These are phyloP conservation scores for Leccinum disarticulatum DNA, from an alignment of 768 basidiomycete genomes.

Conservation along the genomic window DNA sequence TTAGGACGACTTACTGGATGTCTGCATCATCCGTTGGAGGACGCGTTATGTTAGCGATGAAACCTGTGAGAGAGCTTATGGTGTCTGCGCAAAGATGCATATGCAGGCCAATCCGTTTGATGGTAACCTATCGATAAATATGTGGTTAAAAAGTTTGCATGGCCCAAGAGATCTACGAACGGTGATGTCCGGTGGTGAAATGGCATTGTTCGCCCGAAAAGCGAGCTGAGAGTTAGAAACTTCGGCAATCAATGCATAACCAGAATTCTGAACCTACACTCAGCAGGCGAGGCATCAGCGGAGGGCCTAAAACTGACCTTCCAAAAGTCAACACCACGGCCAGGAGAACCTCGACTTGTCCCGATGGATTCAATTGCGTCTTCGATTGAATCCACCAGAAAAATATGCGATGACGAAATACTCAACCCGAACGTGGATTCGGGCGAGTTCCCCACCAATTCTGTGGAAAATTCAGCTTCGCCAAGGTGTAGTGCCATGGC, in stretches of 20 bases:
- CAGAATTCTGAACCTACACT: conserved; percentile 43
- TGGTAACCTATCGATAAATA: conserved; percentile 43
- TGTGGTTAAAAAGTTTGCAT: conserved; percentile 2
- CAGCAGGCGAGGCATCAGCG: background rate
- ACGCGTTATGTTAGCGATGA: conserved; percentile 52
- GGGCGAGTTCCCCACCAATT: conserved; percentile 65
- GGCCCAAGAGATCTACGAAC: conserved; percentile 33
- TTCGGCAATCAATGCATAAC: conserved; percentile 70
- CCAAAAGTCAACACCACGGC: conserved; percentile 55
- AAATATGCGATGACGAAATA: conserved; percentile 48
- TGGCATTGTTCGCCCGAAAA: conserved; percentile 33
- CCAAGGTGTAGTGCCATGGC: conserved; percentile 66
- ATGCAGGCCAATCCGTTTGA: conserved; percentile 52
- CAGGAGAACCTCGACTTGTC: conserved; percentile 17
- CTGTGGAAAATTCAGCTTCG: conserved; percentile 67
- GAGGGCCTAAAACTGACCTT: conserved; percentile 48
- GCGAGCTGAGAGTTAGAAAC: conserved; percentile 48
- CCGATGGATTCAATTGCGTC: conserved; percentile 26
- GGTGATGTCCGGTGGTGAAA: conserved; percentile 35
- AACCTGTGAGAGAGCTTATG: conserved; percentile 52
- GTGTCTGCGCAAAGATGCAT: conserved; percentile 82
- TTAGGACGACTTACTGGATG: conserved; percentile 22
- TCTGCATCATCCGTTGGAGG: conserved; percentile 37
- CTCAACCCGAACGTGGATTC: conserved; percentile 52
- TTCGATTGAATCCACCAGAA: conserved; percentile 55